Percentiles rank a stretch among this genome's conserved stretches.
Evolutionary conservation across 257 asterid genomes (phyloP).

Genomic region (Anisodus tanguticus): DNA sequence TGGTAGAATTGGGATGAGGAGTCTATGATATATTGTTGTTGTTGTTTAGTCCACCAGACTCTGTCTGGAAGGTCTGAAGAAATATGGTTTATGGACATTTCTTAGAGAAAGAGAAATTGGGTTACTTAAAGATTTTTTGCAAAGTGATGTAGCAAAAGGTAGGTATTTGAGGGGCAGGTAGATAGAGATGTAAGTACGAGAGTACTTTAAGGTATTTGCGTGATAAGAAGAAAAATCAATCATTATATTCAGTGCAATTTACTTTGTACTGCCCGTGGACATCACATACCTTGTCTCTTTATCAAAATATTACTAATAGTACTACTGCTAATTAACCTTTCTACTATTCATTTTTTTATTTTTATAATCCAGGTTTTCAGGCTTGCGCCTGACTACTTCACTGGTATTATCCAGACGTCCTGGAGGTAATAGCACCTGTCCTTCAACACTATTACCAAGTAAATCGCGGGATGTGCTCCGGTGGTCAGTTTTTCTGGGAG

Average conservation of each 20-base stretch:
- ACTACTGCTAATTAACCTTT: too few relatives aligned
- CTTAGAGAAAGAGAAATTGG: neutral
- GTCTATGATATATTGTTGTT: conserved; percentile 36
- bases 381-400: too few relatives aligned
- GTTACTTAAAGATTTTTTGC: neutral
- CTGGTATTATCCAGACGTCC: too few relatives aligned
- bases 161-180: conserved; percentile 19
- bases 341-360: too few relatives aligned
- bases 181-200: conserved; percentile 33
- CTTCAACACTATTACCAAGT: too few relatives aligned
- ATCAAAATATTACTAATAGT: neutral
- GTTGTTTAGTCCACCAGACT: conserved; percentile 57
- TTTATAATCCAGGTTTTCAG: too few relatives aligned
- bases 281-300: neutral
- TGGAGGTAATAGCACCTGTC: too few relatives aligned
- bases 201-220: conserved; percentile 70
- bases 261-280: conserved; percentile 26
- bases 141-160: conserved; percentile 9
- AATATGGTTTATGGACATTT: conserved; percentile 74
- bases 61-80: conserved; percentile 56
- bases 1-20: conserved; percentile 37
- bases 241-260: conserved; percentile 69
- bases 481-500: too few relatives aligned
- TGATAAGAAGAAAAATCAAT: conserved; percentile 61
- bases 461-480: too few relatives aligned